phyloP scores from a whole-genome alignment of 2,329 filamentous ascomycete genomes.

The Decorospora gaudefroyi region DNA sequence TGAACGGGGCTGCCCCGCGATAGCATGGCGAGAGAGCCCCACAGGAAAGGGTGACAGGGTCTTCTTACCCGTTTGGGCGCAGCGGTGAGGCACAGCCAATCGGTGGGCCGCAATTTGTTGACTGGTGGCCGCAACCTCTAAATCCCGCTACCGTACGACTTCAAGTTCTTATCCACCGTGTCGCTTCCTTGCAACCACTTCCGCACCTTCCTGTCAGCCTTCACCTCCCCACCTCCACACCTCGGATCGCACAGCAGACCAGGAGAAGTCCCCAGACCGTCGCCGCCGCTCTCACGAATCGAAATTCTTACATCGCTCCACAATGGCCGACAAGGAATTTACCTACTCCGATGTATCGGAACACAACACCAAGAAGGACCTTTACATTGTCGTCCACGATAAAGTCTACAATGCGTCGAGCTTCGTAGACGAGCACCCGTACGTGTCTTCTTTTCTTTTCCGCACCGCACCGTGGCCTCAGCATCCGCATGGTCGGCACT shows the following conservation, averaged over 20 bases:
- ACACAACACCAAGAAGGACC: slow-evolving; percentile 75
- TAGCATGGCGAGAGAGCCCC: slow-evolving; percentile 4
- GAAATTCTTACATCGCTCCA: slow-evolving; percentile 13
- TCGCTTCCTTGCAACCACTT: slow-evolving; percentile 6
- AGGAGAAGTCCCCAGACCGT: not conserved
- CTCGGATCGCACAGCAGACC: slow-evolving; percentile 2
- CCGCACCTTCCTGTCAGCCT: not conserved
- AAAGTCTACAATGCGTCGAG: slow-evolving; percentile 90
- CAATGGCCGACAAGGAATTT: slow-evolving; percentile 49
- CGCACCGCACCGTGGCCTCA: slow-evolving; percentile 3
- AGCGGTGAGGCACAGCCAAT: slow-evolving; percentile 19
- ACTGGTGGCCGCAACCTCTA: slow-evolving; percentile 5
- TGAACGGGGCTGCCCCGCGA: slow-evolving; percentile 7
- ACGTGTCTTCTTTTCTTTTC: slow-evolving; percentile 48
- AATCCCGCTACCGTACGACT: slow-evolving; percentile 18
- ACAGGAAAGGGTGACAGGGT: slow-evolving; percentile 12
- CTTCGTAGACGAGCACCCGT: slow-evolving; percentile 98
- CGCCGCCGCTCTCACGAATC: slow-evolving; percentile 1
- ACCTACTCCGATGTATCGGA: slow-evolving; percentile 50
- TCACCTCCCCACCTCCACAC: not conserved
- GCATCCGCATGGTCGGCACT: not conserved
- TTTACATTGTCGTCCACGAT: slow-evolving; percentile 90
- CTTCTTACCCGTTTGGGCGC: slow-evolving; percentile 22
- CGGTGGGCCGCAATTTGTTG: slow-evolving; percentile 20
- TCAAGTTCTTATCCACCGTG: slow-evolving; percentile 19